A percentile compares a stretch with the other conserved stretches of the same genome.
These are phyloP conservation scores for Stereocaulon alpinum DNA, from an alignment of 495 filamentous ascomycete genomes.

Conservation along the genomic window DNA sequence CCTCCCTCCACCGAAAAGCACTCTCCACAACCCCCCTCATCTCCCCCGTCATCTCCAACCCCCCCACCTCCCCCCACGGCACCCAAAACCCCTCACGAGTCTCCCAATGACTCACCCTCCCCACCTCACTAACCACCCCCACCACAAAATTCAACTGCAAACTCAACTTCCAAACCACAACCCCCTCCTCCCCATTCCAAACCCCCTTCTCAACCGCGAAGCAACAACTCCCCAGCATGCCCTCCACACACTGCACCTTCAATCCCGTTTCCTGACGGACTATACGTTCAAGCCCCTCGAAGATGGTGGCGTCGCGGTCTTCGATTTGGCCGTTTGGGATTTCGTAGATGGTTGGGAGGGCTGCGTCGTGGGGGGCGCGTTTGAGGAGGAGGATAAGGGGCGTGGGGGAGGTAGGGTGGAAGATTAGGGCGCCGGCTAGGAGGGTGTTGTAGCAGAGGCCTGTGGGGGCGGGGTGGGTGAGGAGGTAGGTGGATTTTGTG, in stretches of 20 bases:
- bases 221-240: not conserved
- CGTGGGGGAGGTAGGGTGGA: not conserved
- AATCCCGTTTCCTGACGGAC: constrained; percentile 11
- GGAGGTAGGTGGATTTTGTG: too few relatives aligned
- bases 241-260: not conserved
- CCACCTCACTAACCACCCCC: not conserved
- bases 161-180: not conserved
- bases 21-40: constrained; percentile 10
- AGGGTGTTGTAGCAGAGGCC: not conserved
- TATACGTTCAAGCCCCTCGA: constrained; percentile 1
- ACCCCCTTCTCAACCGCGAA: not conserved
- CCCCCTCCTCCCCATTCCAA: not conserved
- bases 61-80: not conserved
- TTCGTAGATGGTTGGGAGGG: constrained; percentile 2
- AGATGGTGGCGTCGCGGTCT: constrained; percentile 1
- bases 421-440: constrained; percentile 8
- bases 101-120: constrained; percentile 3
- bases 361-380: constrained; percentile 10
- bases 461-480: too few relatives aligned
- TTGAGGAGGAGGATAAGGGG: constrained; percentile 10
- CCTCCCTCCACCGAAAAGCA: constrained; percentile 2
- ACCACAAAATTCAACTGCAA: constrained; percentile 11
- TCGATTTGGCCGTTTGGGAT: constrained; percentile 12
- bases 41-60: constrained; percentile 5
- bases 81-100: constrained; percentile 8